Evolutionary conservation across 1,139 yeast genomes (phyloP).

Genomic region (Pichia sp.): DNA sequence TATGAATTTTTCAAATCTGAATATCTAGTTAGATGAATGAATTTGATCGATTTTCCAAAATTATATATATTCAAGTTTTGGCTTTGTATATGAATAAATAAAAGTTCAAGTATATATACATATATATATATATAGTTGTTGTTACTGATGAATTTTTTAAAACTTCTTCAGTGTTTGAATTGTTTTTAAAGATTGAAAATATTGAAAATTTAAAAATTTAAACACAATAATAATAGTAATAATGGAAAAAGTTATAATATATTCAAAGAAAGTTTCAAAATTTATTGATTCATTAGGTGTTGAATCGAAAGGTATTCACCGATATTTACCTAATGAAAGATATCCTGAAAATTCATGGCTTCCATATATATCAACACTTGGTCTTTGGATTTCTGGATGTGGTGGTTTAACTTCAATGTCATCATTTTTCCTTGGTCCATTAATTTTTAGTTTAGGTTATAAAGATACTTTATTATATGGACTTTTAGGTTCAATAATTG

Average conservation of each 20-base stretch:
- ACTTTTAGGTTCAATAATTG: conserved; percentile 53
- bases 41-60: no score
- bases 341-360: conserved; percentile 38
- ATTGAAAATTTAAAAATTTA: no score
- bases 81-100: no score
- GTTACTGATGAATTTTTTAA: no score
- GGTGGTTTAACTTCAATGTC: conserved; percentile 86
- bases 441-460: conserved; percentile 61
- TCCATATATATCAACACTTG: conserved; percentile 55
- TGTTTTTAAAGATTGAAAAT: no score
- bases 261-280: conserved; percentile 16
- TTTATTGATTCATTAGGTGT: conserved; percentile 36
- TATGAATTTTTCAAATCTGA: no score
- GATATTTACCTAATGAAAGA: conserved; percentile 67
- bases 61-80: no score
- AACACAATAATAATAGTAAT: neutral
- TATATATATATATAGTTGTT: no score
- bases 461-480: conserved; percentile 57
- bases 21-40: no score
- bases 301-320: conserved; percentile 75
- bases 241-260: conserved; percentile 1
- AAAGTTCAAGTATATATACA: no score
- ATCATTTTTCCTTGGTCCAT: conserved; percentile 67
- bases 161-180: no score
- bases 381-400: conserved; percentile 78